These are phyloP conservation scores for Exidia glandulosa DNA, from an alignment of 768 basidiomycete species.

Conservation along the genomic window DNA sequence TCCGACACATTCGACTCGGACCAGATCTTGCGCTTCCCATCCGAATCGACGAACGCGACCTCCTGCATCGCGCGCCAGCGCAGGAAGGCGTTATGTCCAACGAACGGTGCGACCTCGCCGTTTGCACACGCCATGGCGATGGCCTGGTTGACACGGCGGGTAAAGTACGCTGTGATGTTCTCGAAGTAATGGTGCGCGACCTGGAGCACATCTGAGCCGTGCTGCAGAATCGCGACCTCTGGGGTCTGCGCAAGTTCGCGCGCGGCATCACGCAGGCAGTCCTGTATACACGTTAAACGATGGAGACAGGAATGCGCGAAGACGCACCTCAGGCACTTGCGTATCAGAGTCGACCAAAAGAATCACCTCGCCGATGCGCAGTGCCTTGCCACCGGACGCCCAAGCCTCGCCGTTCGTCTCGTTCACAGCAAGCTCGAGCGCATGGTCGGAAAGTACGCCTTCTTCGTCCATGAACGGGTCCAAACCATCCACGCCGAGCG, in stretches of 20 bases:
- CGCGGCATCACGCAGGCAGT: slow-evolving; percentile 28
- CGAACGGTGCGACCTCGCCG: slow-evolving; percentile 74
- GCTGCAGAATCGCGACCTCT: slow-evolving; percentile 26
- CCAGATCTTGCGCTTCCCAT: slow-evolving; percentile 66
- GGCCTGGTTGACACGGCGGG: slow-evolving; percentile 72
- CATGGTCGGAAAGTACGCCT: slow-evolving; percentile 55
- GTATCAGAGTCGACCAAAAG: slow-evolving; percentile 26
- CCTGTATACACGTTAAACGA: slow-evolving; percentile 5
- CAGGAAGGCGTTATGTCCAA: slow-evolving; percentile 82
- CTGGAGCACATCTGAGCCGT: slow-evolving; percentile 66
- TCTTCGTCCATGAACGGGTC: slow-evolving; percentile 8
- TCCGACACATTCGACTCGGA: slow-evolving; percentile 74
- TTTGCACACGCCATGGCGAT: slow-evolving; percentile 69
- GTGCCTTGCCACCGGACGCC: slow-evolving; percentile 19
- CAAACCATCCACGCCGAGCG: slow-evolving; percentile 15
- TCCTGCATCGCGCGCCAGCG: slow-evolving; percentile 87
- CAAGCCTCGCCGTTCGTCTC: slow-evolving; percentile 46
- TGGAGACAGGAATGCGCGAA: background rate
- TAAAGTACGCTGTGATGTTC: slow-evolving; percentile 83
- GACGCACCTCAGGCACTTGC: slow-evolving; percentile 25
- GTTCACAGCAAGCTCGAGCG: slow-evolving; percentile 62
- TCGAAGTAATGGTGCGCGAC: slow-evolving; percentile 85
- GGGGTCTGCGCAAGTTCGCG: slow-evolving; percentile 22
- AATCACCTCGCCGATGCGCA: slow-evolving; percentile 20
- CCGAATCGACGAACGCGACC: slow-evolving; percentile 60